These are phyloP conservation scores for Calocybe gambosa DNA, from an alignment of 1,284 basidiomycete genomes.

Conservation along the genomic window DNA sequence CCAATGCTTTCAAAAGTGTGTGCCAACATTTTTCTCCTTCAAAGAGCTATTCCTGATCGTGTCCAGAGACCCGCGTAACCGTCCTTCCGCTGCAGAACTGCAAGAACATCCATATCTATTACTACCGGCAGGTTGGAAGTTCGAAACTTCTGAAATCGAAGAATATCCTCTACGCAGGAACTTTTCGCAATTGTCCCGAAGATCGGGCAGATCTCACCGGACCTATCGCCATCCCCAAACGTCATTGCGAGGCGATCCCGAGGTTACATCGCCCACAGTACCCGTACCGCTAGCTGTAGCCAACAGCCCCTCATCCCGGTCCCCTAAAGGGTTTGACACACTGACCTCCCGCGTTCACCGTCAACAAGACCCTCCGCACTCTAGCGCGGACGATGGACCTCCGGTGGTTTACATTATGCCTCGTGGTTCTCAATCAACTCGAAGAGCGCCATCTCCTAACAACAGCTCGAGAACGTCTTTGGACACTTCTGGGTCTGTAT, in stretches of 20 bases:
- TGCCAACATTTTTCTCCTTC: not conserved
- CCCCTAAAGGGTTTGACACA: not conserved
- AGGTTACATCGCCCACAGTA: conserved; percentile 1
- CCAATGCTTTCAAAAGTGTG: conserved; percentile 78
- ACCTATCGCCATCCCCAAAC: conserved; percentile 2
- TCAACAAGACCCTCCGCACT: not conserved
- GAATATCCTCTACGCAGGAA: conserved; percentile 6
- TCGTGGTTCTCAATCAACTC: conserved; percentile 21
- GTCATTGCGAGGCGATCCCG: not conserved
- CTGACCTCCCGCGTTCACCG: conserved; percentile 1
- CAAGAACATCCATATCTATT: conserved; percentile 75
- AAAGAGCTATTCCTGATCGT: conserved; percentile 1
- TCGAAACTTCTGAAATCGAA: conserved; percentile 31
- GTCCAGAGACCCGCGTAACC: conserved; percentile 65
- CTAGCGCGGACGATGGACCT: conserved; percentile 22
- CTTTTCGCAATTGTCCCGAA: conserved; percentile 9
- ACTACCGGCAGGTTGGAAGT: conserved; percentile 65
- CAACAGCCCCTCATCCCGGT: conserved; percentile 1
- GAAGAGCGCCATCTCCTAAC: conserved; percentile 4
- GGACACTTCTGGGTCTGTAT: conserved; percentile 12
- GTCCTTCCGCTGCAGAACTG: conserved; percentile 75
- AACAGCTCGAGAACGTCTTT: conserved; percentile 10
- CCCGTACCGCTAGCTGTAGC: not conserved
- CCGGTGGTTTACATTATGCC: conserved; percentile 32
- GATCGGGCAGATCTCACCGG: conserved; percentile 9